Percentiles rank a stretch among this genome's conserved stretches.
These are phyloP conservation scores for Sphaerulina musiva DNA, from an alignment of 2,329 filamentous ascomycete genomes.

Conservation along the genomic window DNA sequence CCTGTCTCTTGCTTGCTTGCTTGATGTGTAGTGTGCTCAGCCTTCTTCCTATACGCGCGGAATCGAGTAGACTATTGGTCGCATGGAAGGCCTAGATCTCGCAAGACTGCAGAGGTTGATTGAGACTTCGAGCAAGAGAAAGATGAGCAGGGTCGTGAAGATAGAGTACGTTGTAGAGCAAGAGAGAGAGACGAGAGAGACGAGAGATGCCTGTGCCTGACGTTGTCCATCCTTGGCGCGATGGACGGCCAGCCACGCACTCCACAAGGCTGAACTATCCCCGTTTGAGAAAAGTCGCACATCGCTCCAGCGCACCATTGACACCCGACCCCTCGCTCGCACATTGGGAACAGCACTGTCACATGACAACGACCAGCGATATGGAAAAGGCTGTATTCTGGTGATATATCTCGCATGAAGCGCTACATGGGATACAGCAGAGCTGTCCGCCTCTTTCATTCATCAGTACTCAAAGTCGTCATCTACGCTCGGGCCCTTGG, in stretches of 20 bases:
- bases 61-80: neutral
- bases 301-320: no score
- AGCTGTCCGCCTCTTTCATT: neutral
- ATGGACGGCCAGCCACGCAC: neutral
- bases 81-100: neutral
- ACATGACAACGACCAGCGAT: neutral
- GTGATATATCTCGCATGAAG: neutral
- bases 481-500: conserved; percentile 78
- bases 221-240: neutral
- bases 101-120: neutral
- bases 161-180: no score
- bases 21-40: neutral
- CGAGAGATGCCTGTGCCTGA: conserved; percentile 8
- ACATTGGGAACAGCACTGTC: no score
- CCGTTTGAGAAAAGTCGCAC: no score
- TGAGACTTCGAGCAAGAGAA: neutral
- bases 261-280: conserved; percentile 4
- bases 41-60: neutral
- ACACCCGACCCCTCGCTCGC: no score
- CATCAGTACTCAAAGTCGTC: conserved; percentile 92
- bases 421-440: neutral
- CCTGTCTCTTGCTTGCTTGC: neutral
- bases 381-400: neutral
- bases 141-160: no score
- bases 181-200: neutral